Percentiles rank a stretch among this genome's conserved stretches.
Evolutionary conservation across 179 eudicot species (phyloP).

Genomic region (Heliamphora pulchella): DNA sequence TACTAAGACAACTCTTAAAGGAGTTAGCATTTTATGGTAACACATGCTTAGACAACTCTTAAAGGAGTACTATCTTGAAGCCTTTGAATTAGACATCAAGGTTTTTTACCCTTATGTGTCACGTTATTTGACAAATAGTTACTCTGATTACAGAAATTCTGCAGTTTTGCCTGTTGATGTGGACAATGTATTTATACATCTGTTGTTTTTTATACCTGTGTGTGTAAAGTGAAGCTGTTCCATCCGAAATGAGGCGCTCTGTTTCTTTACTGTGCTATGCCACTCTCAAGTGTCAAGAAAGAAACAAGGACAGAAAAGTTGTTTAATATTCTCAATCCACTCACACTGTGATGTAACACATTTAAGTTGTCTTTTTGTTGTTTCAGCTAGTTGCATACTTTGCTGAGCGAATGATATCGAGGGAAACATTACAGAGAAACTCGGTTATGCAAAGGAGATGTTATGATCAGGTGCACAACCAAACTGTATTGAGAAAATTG

Average conservation of each 20-base stretch:
- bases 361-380: conserved; percentile 1
- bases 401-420: conserved; percentile 78
- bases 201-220: not conserved
- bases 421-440: conserved; percentile 60
- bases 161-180: not conserved
- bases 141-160: not conserved
- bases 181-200: too few relatives aligned
- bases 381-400: conserved; percentile 63
- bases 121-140: not conserved
- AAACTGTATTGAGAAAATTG: not conserved
- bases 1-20: too few relatives aligned
- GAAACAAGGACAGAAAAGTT: not conserved
- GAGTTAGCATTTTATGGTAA: too few relatives aligned
- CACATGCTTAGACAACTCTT: too few relatives aligned
- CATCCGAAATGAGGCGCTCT: not conserved
- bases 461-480: conserved; percentile 48
- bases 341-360: not conserved
- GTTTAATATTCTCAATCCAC: not conserved
- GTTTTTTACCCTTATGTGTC: not conserved
- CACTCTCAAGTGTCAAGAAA: too few relatives aligned
- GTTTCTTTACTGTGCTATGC: not conserved
- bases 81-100: not conserved
- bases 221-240: too few relatives aligned
- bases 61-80: not conserved
- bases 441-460: conserved; percentile 53